Evolutionary conservation across 129 eudicot species (phyloP).

Genomic region (Artemisia annua): DNA sequence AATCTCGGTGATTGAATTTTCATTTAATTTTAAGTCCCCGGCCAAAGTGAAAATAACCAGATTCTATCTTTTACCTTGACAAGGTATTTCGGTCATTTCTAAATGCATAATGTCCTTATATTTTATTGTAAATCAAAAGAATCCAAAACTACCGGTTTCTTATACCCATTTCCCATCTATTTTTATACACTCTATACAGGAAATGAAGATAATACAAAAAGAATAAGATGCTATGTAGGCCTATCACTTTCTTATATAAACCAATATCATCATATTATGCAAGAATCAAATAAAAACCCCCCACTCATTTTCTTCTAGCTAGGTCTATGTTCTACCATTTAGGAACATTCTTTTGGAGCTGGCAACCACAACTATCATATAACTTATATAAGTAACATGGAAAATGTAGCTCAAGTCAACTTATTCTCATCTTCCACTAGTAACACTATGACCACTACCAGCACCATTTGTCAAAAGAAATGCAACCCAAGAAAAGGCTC

Average conservation of each 20-base stretch:
- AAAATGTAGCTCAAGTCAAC: slow-evolving; percentile 26
- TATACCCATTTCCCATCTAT: background rate
- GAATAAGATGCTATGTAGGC: slow-evolving; percentile 27
- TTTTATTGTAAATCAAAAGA: no score
- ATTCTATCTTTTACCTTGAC: no score
- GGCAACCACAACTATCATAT: slow-evolving; percentile 21
- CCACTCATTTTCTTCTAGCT: slow-evolving; percentile 31
- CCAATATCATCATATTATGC: slow-evolving; percentile 24
- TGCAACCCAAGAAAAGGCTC: slow-evolving; percentile 22
- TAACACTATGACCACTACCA: no score
- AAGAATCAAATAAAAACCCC: slow-evolving; percentile 46
- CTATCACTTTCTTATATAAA: slow-evolving; percentile 31
- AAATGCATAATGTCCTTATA: no score
- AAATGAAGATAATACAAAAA: slow-evolving; percentile 8
- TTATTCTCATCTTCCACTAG: no score
- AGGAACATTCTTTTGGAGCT: slow-evolving; percentile 36
- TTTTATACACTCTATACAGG: background rate
- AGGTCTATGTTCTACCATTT: slow-evolving; percentile 39
- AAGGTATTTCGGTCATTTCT: no score
- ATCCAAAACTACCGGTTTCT: no score
- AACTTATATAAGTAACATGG: slow-evolving; percentile 26
- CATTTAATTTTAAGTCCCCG: no score
- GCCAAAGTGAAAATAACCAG: no score
- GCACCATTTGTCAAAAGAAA: slow-evolving; percentile 1
- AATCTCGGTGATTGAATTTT: no score